Conservation (phyloP, 495 filamentous ascomycete species). For the Podospora conica region DNA sequence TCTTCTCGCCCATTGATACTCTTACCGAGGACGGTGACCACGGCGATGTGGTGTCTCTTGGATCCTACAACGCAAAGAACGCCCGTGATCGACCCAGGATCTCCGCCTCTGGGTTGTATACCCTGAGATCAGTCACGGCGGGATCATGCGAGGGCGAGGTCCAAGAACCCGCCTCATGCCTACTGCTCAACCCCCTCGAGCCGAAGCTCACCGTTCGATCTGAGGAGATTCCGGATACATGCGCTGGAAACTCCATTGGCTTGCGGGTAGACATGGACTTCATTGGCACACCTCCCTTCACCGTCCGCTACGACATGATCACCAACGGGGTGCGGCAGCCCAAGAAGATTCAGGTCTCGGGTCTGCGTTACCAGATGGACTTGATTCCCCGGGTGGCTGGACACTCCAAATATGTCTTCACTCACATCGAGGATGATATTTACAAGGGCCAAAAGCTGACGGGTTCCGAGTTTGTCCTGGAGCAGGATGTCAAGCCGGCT, state of each 20-base stretch:
- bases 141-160: constrained; percentile 81
- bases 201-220: constrained; percentile 65
- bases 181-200: constrained; percentile 84
- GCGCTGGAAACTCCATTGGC: constrained; percentile 87
- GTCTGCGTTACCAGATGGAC: constrained; percentile 71
- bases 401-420: constrained; percentile 79
- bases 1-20: constrained; percentile 62
- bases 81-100: constrained; percentile 50
- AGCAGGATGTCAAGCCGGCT: constrained; percentile 88
- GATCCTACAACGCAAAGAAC: constrained; percentile 47
- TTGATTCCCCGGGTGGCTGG: constrained; percentile 78
- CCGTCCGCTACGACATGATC: constrained; percentile 63
- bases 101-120: constrained; percentile 76
- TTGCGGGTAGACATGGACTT: constrained; percentile 80
- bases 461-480: constrained; percentile 50
- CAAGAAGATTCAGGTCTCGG: constrained; percentile 50
- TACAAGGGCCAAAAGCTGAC: constrained; percentile 59
- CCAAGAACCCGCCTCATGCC: constrained; percentile 82
- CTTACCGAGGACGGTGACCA: constrained; percentile 60
- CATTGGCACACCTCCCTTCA: constrained; percentile 84
- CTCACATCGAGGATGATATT: constrained; percentile 69
- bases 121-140: constrained; percentile 67
- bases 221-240: constrained; percentile 86
- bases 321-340: constrained; percentile 41
- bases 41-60: constrained; percentile 44